These are phyloP conservation scores for Epichloe bromicola DNA, from an alignment of 2,329 filamentous ascomycete species.

Conservation along the genomic window DNA sequence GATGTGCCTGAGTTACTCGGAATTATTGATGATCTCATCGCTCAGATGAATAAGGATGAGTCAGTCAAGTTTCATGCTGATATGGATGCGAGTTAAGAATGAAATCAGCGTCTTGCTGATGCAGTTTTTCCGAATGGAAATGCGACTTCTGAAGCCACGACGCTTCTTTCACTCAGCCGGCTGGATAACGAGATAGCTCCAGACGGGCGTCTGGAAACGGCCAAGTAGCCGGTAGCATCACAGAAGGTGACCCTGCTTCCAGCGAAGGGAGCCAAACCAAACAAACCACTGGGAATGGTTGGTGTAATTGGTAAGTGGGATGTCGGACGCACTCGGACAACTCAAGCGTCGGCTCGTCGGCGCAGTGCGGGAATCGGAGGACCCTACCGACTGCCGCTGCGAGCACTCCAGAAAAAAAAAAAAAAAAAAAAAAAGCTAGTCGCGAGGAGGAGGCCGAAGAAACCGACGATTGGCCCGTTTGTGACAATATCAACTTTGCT, in stretches of 20 bases:
- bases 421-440: too few species aligned
- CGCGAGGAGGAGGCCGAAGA: neutral
- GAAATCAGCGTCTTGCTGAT: too few species aligned
- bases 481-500: neutral
- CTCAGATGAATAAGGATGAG: neutral
- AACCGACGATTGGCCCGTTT: neutral
- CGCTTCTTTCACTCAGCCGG: neutral
- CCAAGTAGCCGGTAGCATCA: too few species aligned
- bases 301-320: neutral
- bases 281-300: too few species aligned
- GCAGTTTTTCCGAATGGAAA: too few species aligned
- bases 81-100: too few species aligned
- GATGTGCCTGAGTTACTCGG: neutral
- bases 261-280: too few species aligned
- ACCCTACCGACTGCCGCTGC: neutral
- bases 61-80: neutral
- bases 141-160: neutral
- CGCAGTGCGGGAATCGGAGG: neutral
- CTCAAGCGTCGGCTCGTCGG: neutral
- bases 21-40: conserved; percentile 4
- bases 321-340: neutral
- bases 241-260: too few species aligned
- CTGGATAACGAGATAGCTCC: too few species aligned
- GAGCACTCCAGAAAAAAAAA: neutral
- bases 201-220: too few species aligned